Conservation (phyloP, 2,329 filamentous ascomycete genomes). For the Fusarium sp. region DNA sequence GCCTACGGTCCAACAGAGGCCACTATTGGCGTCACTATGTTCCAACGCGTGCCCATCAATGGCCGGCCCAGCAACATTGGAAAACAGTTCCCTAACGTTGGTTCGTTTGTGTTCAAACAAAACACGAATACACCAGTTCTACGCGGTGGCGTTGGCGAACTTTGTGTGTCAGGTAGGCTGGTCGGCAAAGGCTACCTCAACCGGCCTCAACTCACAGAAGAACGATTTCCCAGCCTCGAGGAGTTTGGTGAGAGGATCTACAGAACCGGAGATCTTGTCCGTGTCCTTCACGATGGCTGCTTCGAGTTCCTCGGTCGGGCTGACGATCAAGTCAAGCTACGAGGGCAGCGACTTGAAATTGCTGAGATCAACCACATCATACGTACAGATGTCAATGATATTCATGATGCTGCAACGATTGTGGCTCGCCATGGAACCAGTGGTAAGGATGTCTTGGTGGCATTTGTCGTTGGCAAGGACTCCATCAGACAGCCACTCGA, state of each 20-base stretch:
- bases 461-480: conserved; percentile 67
- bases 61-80: conserved; percentile 91
- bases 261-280: conserved; percentile 88
- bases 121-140: conserved; percentile 77
- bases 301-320: conserved; percentile 89
- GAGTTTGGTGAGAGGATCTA: conserved; percentile 74
- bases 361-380: conserved; percentile 92
- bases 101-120: conserved; percentile 79
- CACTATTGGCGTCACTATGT: conserved; percentile 93
- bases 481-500: conserved; percentile 23
- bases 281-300: conserved; percentile 80
- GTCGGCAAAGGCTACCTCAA: conserved; percentile 93
- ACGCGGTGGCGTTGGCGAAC: conserved; percentile 83
- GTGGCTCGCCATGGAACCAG: conserved; percentile 76
- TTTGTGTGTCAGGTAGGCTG: conserved; percentile 87
- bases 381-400: conserved; percentile 63
- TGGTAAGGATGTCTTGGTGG: conserved; percentile 84
- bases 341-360: conserved; percentile 89
- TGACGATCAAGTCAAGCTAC: conserved; percentile 92
- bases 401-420: conserved; percentile 80
- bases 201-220: conserved; percentile 77
- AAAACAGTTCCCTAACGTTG: conserved; percentile 86
- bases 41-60: conserved; percentile 79
- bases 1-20: conserved; percentile 93
- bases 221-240: conserved; percentile 77